Base-by-base conservation (phyloP, 108 stramenopile genomes). In the Chaetoceros tenuissimus region DNA sequence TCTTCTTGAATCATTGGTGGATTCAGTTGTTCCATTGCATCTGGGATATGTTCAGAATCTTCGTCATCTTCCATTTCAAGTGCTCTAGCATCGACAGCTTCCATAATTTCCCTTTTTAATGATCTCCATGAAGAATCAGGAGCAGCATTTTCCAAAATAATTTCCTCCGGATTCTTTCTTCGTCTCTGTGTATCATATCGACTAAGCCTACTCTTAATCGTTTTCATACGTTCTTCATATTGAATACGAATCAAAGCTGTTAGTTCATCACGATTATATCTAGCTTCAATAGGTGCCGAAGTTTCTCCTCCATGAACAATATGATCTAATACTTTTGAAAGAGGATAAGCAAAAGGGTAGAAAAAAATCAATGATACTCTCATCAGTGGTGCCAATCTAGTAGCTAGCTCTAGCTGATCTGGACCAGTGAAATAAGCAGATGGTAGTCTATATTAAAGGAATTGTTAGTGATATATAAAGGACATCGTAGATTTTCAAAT, bases 381-480 rank as follows among this genome's bases (percentile, higher is more conserved):
- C 1, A 94, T 72, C 21, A 94, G 45, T 28, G 80, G 80, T 18
- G 78, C 60, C 64, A 96, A 60, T 31, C 60, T 54, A 20, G 80
- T 67, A 3, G 82, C 95, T 27, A 91, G 68, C 16, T 63, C 31
- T 27, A 96, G 63, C 59, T 94, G 90, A 46, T 84, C 65, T 0
- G 89, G 89, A 3, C 95, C 94, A 23, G 80, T 92, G 55, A 91
- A 89, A 47, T 92, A 62, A 1, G 79, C 86, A 0, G 71, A 73
- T 0, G 87, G 88, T 1, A 86, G 28, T n/a, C n/a, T n/a, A n/a
- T n/a, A n/a, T n/a, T n/a, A n/a, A n/a, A n/a, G n/a, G 16, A 86
- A 72, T 59, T 78, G 67, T 0, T 25, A 17, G n/a, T n/a, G n/a
- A n/a, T n/a, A n/a, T n/a, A n/a, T n/a, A n/a, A n/a, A n/a, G n/a